Percentiles rank a stretch among this genome's conserved stretches.
phyloP scores from a whole-genome alignment of 371 early-diverging fungal genomes.

The Rhizopus arrhizus region DNA sequence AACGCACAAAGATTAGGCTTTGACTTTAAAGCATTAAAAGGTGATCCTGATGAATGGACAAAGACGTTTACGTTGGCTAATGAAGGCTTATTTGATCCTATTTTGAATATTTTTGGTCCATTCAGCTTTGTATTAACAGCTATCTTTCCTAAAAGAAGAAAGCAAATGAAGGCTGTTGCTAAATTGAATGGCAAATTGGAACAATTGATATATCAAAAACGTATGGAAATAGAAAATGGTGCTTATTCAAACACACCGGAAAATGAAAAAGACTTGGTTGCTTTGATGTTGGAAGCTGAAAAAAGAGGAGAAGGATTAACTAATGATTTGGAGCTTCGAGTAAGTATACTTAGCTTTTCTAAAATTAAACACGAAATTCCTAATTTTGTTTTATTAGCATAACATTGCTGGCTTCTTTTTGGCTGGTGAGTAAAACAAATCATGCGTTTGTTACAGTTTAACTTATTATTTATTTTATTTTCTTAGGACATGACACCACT shows the following conservation, averaged over 20 bases:
- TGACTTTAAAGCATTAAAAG: conserved; percentile 28
- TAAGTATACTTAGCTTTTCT: neutral
- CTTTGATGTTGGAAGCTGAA: conserved; percentile 35
- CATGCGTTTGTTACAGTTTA: conserved; percentile 39
- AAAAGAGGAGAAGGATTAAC: conserved; percentile 11
- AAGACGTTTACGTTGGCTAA: conserved; percentile 15
- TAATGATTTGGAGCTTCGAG: conserved; percentile 16
- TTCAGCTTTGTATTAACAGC: conserved; percentile 19
- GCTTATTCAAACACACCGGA: conserved; percentile 15
- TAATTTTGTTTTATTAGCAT: neutral
- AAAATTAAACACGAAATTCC: neutral
- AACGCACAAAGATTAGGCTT: conserved; percentile 21
- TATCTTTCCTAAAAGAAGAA: conserved; percentile 33
- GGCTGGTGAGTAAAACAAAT: conserved; percentile 18
- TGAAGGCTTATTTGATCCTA: conserved; percentile 14
- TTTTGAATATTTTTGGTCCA: conserved; percentile 26
- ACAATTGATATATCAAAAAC: conserved; percentile 15
- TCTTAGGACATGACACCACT: conserved; percentile 33
- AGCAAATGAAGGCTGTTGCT: conserved; percentile 26
- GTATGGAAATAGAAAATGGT: neutral
- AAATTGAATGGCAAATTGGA: conserved; percentile 17
- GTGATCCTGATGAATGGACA: conserved; percentile 25
- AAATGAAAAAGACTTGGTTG: conserved; percentile 52
- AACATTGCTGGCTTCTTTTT: neutral
- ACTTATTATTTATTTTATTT: conserved; percentile 9